Conservation (phyloP, 2,329 filamentous ascomycete genomes). For the Rhytidhysteron rufulum region DNA sequence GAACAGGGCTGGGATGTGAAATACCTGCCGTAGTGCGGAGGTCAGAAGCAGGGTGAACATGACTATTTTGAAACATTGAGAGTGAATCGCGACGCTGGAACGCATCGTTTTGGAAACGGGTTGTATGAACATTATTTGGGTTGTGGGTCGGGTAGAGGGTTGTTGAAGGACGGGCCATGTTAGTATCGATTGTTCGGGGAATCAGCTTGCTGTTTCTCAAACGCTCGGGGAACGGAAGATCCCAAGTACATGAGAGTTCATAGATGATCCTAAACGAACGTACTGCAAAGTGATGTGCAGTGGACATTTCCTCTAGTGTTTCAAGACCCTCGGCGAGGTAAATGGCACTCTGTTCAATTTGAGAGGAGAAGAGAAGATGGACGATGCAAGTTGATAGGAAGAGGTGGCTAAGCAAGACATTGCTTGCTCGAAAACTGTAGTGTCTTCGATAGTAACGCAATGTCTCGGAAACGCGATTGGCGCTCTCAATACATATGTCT, state of each 20-base stretch:
- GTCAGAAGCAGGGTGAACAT: conserved; percentile 22
- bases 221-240: conserved; percentile 39
- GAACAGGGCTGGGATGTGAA: conserved; percentile 1
- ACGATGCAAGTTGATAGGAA: conserved; percentile 42
- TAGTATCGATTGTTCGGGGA: conserved; percentile 12
- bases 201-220: conserved; percentile 23
- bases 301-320: conserved; percentile 40
- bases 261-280: conserved; percentile 42
- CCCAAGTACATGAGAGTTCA: conserved; percentile 41
- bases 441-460: conserved; percentile 41
- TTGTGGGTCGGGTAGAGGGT: conserved; percentile 13
- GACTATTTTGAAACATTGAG: conserved; percentile 24
- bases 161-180: conserved; percentile 14
- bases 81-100: conserved; percentile 21
- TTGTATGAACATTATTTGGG: neutral
- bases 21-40: conserved; percentile 8
- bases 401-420: conserved; percentile 37
- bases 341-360: conserved; percentile 28
- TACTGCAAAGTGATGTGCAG: conserved; percentile 42
- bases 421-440: conserved; percentile 41
- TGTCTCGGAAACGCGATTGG: conserved; percentile 42
- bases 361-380: conserved; percentile 43
- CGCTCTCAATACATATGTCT: conserved; percentile 58
- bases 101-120: conserved; percentile 1
- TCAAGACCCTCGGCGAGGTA: conserved; percentile 42